Base-by-base conservation (phyloP, 164 flowering plant genomes). In the Tetrastigma voinierianum region DNA sequence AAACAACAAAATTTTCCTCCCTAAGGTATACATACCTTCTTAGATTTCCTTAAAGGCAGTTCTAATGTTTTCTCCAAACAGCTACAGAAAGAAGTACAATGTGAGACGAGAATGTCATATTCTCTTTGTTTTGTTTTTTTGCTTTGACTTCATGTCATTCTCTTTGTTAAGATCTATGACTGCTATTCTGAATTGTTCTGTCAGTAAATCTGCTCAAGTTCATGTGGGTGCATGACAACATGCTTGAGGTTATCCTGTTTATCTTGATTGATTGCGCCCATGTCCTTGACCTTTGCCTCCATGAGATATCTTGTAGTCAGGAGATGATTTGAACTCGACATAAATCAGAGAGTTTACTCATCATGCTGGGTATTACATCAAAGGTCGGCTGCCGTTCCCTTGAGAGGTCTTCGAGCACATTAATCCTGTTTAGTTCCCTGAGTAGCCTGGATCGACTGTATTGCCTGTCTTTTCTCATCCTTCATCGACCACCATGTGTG, bases 381-480 rank as follows among this genome's bases (percentile, higher is more conserved):
- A 85, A 60, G 58, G 80, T 73, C 0, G 77, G 83, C 51, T 73
- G 82, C 19, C 55, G 55, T 17, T 64, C 63, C 8, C 44, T 52
- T 19, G 82, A 62, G 19, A 61, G 61, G 61, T 85, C 83, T 1
- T n/a, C n/a, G 80, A 77, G 72, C 89, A 87, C 82, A 77, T 66
- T 59, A 87, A 59, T 1, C 81, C 91, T 17, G 21, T 68, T 70
- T 18, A 87, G n/a, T 65, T 14, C 57, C 78, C 21, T 76, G 76
- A 44, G 71, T 40, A 20, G 75, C 85, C 70, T 82, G 80, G n/a
- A 18, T 78, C 81, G 18, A 71, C 56, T 15, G 67, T 68, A 9
- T 59, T 67, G 32, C 70, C 76, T 6, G 73, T 64, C 67, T n/a
- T 72, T 54, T 47, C 75, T 71, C 70, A 85, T 66, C 60, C 74